Evolutionary conservation across 1,284 basidiomycete species (phyloP), one percentile per base, ranked within the genome.

Genomic region (Naganishia sp.): DNA sequence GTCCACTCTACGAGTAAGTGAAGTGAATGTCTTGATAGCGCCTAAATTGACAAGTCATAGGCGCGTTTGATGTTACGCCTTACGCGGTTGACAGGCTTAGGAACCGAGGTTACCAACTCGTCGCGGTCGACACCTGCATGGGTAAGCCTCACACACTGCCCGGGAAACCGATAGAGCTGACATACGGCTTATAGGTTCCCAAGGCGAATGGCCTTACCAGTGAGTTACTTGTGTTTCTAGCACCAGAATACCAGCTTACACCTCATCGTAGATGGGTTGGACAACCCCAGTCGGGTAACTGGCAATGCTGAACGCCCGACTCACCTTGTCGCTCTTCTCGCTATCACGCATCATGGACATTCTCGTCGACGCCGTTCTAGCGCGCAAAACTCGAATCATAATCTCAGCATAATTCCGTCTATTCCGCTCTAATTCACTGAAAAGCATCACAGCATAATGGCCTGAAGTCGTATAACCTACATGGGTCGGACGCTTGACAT

Each of bases 81-180:
- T 75, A 73, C 64, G 73, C 71, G 25, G 68, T 77, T 13, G 65
- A 65, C 55, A 59, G 70, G 50, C 74, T 79, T 55, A 49, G 70
- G 25, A 53, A 57, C 39, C 69, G 70, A n/a, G 79, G 79, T 1
- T 80, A 78, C 68, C 63, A 75, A 61, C 71, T 80, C 56, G 76
- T 78, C 25, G 67, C 77, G 18, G 76, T 77, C 55, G 76, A 79
- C 65, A 76, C 75, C 28, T 80, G 79, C 68, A 70, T 80, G 45
- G 78, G 78, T n/a, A 21, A 54, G 53, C 25, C 50, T 11, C 50
- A 21, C 21, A 21, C 18, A 11, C 33, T 15, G 6, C 33, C 31
- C 5, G 2, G 10, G 4, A n/a, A 16, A 15, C 3, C 21, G 9
- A 6, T 0, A 36, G 31, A 9, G 53, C 53, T 54, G 18, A 54